Percentiles rank a stretch among this genome's conserved stretches.
These are phyloP conservation scores for Termitomyces sp. DNA, from an alignment of 768 basidiomycete species.

Conservation along the genomic window DNA sequence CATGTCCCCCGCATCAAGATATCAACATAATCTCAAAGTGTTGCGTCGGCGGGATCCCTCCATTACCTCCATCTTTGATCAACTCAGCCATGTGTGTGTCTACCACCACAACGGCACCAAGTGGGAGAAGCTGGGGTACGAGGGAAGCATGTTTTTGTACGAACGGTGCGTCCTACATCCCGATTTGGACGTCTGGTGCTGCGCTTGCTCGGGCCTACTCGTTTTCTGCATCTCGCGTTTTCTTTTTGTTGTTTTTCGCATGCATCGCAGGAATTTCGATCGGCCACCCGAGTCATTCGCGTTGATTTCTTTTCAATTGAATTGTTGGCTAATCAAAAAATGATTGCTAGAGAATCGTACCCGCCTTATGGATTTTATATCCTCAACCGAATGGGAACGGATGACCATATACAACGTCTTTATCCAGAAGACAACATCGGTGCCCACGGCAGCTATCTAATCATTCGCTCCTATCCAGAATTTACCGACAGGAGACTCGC, in stretches of 20 bases:
- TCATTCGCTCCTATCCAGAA: slow-evolving; percentile 72
- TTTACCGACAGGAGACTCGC: slow-evolving; percentile 54
- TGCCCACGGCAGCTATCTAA: slow-evolving; percentile 61
- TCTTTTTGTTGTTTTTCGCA: not conserved
- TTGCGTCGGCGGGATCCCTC: slow-evolving; percentile 76
- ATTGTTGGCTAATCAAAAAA: slow-evolving; percentile 11
- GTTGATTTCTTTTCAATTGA: not conserved
- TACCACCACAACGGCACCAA: slow-evolving; percentile 72
- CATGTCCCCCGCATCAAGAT: slow-evolving; percentile 67
- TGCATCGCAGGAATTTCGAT: not conserved
- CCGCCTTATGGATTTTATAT: slow-evolving; percentile 86
- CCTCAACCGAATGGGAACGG: slow-evolving; percentile 77
- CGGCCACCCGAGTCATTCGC: not conserved
- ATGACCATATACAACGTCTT: slow-evolving; percentile 73
- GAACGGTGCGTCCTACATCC: slow-evolving; percentile 58
- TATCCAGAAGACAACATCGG: slow-evolving; percentile 78
- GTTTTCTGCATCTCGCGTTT: not conserved
- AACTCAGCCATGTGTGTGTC: slow-evolving; percentile 84
- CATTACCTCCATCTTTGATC: slow-evolving; percentile 79
- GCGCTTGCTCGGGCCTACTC: not conserved
- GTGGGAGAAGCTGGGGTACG: slow-evolving; percentile 83
- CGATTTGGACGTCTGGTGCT: not conserved
- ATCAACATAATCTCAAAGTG: slow-evolving; percentile 78
- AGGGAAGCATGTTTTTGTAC: slow-evolving; percentile 89
- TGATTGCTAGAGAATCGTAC: slow-evolving; percentile 56